phyloP scores from a whole-genome alignment of 495 filamentous ascomycete species.

The Tuber magnatum region DNA sequence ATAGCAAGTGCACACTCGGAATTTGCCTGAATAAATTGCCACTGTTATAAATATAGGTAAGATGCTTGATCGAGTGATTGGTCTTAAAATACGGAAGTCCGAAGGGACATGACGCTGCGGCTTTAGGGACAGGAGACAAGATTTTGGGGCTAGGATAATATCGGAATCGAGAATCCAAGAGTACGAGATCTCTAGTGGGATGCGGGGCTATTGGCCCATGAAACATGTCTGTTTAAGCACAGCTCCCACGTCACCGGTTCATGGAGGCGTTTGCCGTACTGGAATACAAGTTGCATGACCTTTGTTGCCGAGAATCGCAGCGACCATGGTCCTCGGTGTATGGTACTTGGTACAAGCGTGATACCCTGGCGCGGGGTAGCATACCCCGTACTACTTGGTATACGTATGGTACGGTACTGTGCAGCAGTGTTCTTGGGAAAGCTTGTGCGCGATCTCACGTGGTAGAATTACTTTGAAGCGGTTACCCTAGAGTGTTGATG shows the following conservation, averaged over 20 bases:
- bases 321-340: not conserved
- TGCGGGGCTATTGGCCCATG: no score
- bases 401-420: no score
- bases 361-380: not conserved
- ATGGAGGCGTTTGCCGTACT: not conserved
- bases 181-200: no score
- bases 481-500: not conserved
- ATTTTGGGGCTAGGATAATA: not conserved
- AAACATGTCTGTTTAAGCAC: not conserved
- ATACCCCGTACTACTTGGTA: not conserved
- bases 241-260: not conserved
- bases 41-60: not conserved
- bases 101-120: not conserved
- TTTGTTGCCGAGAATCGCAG: not conserved
- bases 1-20: not conserved
- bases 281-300: not conserved
- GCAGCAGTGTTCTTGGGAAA: not conserved
- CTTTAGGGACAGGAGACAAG: not conserved
- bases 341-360: not conserved
- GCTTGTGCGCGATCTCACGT: not conserved
- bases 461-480: not conserved
- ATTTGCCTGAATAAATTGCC: not conserved
- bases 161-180: not conserved
- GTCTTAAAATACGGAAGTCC: not conserved
- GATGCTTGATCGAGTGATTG: not conserved